Base-by-base conservation (phyloP, 768 basidiomycete genomes). In the Ramaria sp. region DNA sequence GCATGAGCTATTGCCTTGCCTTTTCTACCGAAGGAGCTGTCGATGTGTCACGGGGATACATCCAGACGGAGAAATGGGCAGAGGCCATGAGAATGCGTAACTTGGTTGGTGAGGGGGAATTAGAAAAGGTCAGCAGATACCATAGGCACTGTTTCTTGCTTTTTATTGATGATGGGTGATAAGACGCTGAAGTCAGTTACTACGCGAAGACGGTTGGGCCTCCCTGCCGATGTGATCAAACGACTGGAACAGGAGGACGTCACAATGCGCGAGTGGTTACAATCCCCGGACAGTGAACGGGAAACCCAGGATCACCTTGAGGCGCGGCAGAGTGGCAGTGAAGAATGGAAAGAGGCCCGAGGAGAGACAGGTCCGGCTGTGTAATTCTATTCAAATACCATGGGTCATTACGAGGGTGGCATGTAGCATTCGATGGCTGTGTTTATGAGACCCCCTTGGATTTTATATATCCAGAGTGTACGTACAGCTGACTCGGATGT, bases 1-100 rank as follows among this genome's bases (percentile, higher is more conserved):
- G 68, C 56, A 69, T 71, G 62, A 68, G 67, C 37, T 72, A 70
- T 60, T 53, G 65, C 63, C 59, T 67, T 24, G 63, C 62, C 22
- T 64, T 65, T 38, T 52, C 54, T 27, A 51, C 47, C 12, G 60
- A 61, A 17, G 67, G 67, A 20, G 65, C 65, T 7, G 51, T 59
- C 24, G 67, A 68, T 56, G 65, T 67, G 24, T 59, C 59, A 15
- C 57, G 60, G 27, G 63, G 53, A 31, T 65, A 61, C 50, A 61
- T 63, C 31, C 48, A 60, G 42, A 12, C 10, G 10, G 54, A 34
- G 20, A 57, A 48, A 37, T 57, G 56, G 48, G 51, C 10, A 17
- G 60, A 46, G 34, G 59, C 54, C 15, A 38, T 45, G 30, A 34
- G 49, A 47, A 53, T 54, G 27, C 59, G 62, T 37, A 52, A 52